Evolutionary conservation across 192 early-diverging fungal genomes (phyloP), one percentile per base, ranked within the genome.

Genomic region (Coemansia sp.): DNA sequence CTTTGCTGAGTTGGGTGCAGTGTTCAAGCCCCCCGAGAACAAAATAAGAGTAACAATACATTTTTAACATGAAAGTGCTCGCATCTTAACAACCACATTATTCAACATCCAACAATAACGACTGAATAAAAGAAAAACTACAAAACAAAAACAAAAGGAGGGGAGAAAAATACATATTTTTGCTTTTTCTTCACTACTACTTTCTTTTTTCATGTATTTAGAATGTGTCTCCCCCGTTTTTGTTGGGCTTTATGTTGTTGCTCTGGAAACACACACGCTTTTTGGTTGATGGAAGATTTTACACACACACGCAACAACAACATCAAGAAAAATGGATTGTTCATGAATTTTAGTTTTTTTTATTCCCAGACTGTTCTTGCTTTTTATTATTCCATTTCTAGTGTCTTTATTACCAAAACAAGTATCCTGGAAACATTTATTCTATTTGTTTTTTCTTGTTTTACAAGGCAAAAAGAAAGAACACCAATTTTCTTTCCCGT

Each of bases 181-280:
- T 5, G 15, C 5, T 49, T 23, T 63, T 47, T 38, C 15, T 53
- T 18, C 21, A 12, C 53, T 40, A 32, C 52, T 54, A 52, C 21
- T 54, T 48, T 13, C 18, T 45, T 40, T 48, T 10, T 49, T 49
- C n/a, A n/a, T n/a, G 21, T 32, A 26, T 26, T 26, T 26, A 6
- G 7, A 44, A 44, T 44, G 40, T 12, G 18, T 12, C 41, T 44
- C 59, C 18, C 59, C 59, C 26, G 41, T 43, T 43, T 61, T 41
- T 59, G 19, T 43, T 44, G 18, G 16, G 13, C 23, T 65, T 38
- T 53, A n/a, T 43, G 32, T 56, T 44, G 40, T 65, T 56, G 26
- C 26, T 26, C 26, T 26, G 26, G 26, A 26, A 26, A 26, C 3
- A 26, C 26, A 26, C 26, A 26, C 26, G 26, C 26, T 26, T 26